Base-by-base conservation (phyloP, 495 filamentous ascomycete genomes). In the Clavariopsis aquatica region DNA sequence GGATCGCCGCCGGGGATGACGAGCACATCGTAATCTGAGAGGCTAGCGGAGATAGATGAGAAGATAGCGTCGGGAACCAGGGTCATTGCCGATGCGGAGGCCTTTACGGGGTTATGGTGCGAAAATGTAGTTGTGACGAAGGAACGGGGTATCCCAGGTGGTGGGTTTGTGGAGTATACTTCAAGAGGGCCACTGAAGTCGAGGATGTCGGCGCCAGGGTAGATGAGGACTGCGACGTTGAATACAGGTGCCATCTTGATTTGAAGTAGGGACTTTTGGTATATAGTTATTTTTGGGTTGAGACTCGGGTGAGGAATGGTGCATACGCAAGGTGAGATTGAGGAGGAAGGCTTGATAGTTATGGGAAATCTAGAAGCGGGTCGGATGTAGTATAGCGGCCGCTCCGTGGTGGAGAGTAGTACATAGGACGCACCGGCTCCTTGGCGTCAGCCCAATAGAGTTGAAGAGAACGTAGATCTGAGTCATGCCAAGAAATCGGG, bases 41-140 rank as follows among this genome's bases (percentile, higher is more conserved):
- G 24, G 4, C 52, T 49, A 0, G 43, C 22, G 7, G 27, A 19
- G 46, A 60, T 49, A 0, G 59, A 47, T 28, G 46, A 5, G 29
- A 78, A 28, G 8, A 62, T 49, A 4, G 45, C 57, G 53, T 75
- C 74, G 22, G 66, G 65, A 4, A 70, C 57, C 10, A 77, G 56
- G 8, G 65, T 72, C 13, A 80, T 65, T 1, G 61, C 57, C n/a
- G 57, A 23, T 6, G 27, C 45, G 10, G 54, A 59, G 1, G 71
- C 70, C 9, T 62, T 54, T 45, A 76, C 65, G 12, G 65, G 60
- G 24, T 49, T 64, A 0, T 29, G 27, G 38, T 53, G 62, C 15
- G 73, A 72, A 41, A 79, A 74, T 10, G 73, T 75, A 6, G 66
- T 60, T 34, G 71, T 60, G 1, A 60, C 57, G 63, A 79, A 80